Evolutionary conservation across 371 early-diverging fungal species (phyloP).

Genomic region (Actinomucor elegans): DNA sequence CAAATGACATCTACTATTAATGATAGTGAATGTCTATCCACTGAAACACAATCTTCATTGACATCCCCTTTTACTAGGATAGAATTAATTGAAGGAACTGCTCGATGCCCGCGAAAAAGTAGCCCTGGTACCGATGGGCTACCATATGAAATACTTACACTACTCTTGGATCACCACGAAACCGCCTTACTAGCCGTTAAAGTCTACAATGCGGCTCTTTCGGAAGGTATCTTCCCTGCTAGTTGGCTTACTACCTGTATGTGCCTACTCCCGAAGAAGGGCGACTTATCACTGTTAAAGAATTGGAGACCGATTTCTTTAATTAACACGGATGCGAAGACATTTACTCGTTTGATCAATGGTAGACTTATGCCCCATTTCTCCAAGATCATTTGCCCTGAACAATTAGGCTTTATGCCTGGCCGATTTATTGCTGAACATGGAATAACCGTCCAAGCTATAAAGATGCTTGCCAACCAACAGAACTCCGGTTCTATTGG

Average conservation of each 20-base stretch:
- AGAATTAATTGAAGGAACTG: not conserved
- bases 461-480: not conserved
- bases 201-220: constrained; percentile 15
- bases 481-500: not conserved
- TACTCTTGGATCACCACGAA: not conserved
- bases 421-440: constrained; percentile 16
- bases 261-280: constrained; percentile 7
- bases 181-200: not conserved
- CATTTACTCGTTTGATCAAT: constrained; percentile 20
- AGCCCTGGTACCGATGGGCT: constrained; percentile 34
- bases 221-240: not conserved
- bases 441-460: not conserved
- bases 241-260: constrained; percentile 1
- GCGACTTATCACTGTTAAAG: not conserved
- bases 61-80: not conserved
- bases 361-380: not conserved
- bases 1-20: not conserved
- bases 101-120: not conserved
- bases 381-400: not conserved
- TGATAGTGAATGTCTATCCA: too few relatives aligned
- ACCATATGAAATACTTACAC: constrained; percentile 25
- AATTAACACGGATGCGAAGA: constrained; percentile 20
- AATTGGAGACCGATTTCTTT: constrained; percentile 28
- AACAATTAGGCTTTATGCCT: constrained; percentile 20
- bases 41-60: too few relatives aligned